Evolutionary conservation across 768 basidiomycete species (phyloP).

Genomic region (Termitomyces sp.): DNA sequence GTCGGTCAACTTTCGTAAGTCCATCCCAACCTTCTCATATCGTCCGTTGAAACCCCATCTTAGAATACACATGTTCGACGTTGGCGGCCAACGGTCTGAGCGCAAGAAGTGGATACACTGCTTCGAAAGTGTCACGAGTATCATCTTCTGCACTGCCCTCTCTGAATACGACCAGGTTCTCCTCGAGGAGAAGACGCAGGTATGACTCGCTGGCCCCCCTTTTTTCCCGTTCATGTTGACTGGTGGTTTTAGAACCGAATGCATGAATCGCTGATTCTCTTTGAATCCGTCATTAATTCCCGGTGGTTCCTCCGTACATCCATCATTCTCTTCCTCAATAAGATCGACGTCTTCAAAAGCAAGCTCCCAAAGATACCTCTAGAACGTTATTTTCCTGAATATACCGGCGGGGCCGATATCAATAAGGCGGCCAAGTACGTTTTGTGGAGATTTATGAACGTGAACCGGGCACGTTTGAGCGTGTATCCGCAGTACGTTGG

Average conservation of each 20-base stretch:
- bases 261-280: constrained; percentile 87
- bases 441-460: constrained; percentile 92
- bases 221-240: neutral
- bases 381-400: constrained; percentile 80
- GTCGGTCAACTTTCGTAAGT: constrained; percentile 63
- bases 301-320: constrained; percentile 91
- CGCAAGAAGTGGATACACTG: constrained; percentile 81
- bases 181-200: constrained; percentile 65
- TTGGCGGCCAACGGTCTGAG: constrained; percentile 76
- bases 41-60: constrained; percentile 14
- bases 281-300: constrained; percentile 83
- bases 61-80: constrained; percentile 71
- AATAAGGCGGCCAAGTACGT: constrained; percentile 96
- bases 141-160: constrained; percentile 65
- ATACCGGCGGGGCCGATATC: constrained; percentile 84
- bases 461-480: constrained; percentile 76
- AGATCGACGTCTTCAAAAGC: constrained; percentile 90
- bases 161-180: constrained; percentile 75
- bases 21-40: neutral
- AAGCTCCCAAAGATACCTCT: constrained; percentile 80
- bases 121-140: constrained; percentile 30
- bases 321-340: constrained; percentile 90
- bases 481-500: constrained; percentile 89
- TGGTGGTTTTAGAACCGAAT: constrained; percentile 70
- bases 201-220: constrained; percentile 30